phyloP scores from a whole-genome alignment of 495 filamentous ascomycete genomes.

The Penicillium parvum region DNA sequence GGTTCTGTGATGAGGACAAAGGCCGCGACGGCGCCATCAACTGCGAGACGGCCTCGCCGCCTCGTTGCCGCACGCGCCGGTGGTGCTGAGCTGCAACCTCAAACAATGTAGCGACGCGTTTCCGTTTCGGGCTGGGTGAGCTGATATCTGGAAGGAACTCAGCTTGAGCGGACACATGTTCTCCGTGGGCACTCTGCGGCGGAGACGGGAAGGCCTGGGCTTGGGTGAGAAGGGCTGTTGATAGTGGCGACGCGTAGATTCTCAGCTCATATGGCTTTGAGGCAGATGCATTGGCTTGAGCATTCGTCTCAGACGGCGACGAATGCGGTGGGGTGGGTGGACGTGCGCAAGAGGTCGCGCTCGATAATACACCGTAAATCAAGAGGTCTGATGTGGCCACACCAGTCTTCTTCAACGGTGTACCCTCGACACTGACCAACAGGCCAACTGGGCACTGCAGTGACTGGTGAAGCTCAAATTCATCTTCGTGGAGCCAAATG shows the following conservation, averaged over 20 bases:
- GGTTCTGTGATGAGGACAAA: constrained; percentile 31
- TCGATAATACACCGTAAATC: constrained; percentile 47
- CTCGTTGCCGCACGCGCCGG: constrained; percentile 48
- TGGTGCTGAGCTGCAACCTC: constrained; percentile 56
- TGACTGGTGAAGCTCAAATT: constrained; percentile 27
- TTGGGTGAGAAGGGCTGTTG: constrained; percentile 29
- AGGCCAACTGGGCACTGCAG: constrained; percentile 42
- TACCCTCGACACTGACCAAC: constrained; percentile 31
- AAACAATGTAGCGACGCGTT: constrained; percentile 52
- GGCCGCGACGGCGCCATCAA: constrained; percentile 46
- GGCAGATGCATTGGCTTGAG: constrained; percentile 1
- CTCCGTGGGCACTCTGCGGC: constrained; percentile 21
- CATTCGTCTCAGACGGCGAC: constrained; percentile 31
- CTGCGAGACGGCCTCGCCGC: constrained; percentile 53
- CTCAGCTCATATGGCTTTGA: constrained; percentile 29
- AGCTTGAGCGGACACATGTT: constrained; percentile 22
- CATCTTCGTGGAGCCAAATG: constrained; percentile 34
- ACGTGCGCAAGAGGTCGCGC: constrained; percentile 23
- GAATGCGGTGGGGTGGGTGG: constrained; percentile 48
- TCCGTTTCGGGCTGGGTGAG: constrained; percentile 50
- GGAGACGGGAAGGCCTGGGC: constrained; percentile 33
- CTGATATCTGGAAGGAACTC: constrained; percentile 41
- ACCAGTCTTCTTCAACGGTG: constrained; percentile 13
- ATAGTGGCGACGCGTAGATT: constrained; percentile 40
- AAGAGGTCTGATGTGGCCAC: constrained; percentile 48